phyloP scores from a whole-genome alignment of 2,329 filamentous ascomycete genomes.

The Aspergillus persii region DNA sequence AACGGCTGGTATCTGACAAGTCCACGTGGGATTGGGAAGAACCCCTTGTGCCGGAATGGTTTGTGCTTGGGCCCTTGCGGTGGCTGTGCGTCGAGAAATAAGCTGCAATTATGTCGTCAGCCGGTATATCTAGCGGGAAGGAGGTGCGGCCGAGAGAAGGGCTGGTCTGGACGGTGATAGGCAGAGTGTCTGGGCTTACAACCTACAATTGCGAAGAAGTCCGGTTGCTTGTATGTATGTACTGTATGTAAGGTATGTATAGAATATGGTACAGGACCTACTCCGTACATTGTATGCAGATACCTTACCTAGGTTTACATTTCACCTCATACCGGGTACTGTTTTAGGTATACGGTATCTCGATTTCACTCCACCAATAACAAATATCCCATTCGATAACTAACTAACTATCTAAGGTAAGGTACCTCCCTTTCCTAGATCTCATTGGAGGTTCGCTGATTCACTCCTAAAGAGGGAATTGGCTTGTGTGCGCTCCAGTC shows the following conservation, averaged over 20 bases:
- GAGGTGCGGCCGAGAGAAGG: neutral
- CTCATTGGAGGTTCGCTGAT: neutral
- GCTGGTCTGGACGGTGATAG: neutral
- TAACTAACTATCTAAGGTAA: neutral
- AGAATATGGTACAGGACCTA: too few species aligned
- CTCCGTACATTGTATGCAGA: too few species aligned
- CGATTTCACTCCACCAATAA: neutral
- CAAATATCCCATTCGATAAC: slow-evolving; percentile 2
- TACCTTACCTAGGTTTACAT: neutral
- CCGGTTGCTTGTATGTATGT: neutral
- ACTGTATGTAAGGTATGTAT: neutral
- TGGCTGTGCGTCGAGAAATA: neutral
- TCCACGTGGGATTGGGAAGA: slow-evolving; percentile 17
- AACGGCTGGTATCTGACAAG: slow-evolving; percentile 18
- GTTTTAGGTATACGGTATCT: neutral
- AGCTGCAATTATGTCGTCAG: too few species aligned
- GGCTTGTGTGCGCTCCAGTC: neutral
- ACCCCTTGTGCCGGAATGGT: slow-evolving; percentile 12
- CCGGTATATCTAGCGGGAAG: too few species aligned
- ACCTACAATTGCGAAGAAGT: too few species aligned
- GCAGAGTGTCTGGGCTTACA: neutral
- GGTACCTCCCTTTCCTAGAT: neutral
- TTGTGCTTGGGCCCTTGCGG: slow-evolving; percentile 13
- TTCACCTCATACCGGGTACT: too few species aligned
- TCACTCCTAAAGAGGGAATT: slow-evolving; percentile 1